Base-by-base conservation (phyloP, 2,329 filamentous ascomycete species). In the Diplodia intermedia region DNA sequence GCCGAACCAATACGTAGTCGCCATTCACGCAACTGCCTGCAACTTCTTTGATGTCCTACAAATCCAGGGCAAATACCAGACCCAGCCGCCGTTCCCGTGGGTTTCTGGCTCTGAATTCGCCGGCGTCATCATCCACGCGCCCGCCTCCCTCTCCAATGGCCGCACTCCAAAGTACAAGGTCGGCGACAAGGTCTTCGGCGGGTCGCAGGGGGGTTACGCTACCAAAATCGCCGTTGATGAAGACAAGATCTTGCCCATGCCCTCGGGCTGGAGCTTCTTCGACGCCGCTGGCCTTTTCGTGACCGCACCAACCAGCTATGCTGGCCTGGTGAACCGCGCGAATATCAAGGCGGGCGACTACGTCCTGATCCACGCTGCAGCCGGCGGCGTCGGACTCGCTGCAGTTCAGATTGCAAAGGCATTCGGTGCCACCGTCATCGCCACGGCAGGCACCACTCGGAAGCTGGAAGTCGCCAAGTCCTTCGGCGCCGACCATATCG, bases 31-130 rank as follows among this genome's bases (percentile, higher is more conserved):
- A 56, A 87, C 91, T 0, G 94, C 93, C 23, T 92, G 92, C 75
- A 98, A 98, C 82, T 98, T 98, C 86, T 98, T 97, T 83, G 94
- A 98, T 79, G 91, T 97, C 68, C 88, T 98, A 66, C 94, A 98
- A 77, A 93, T 97, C 76, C 90, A 93, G 76, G 94, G 94, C 68
- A 97, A 96, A 86, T 98, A 98, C 81, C 94, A 98, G 77, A 86
- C 92, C 77, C 94, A 97, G 75, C 93, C 93, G 0, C 88, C 91
- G 0, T 89, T 97, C 60, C 94, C 94, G 38, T 97, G 94, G 93
- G 82, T 94, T 61, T 88, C 92, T 0, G 94, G 94, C 69, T 87
- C 88, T 75, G 94, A 98, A 78, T 98, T 97, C 82, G 88, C 92
- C 29, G 94, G 94, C 71, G 85, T 89, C 5, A 84, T 98, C 72